Evolutionary conservation across 371 early-diverging fungal species (phyloP).

Genomic region (Fennellomyces sp.): DNA sequence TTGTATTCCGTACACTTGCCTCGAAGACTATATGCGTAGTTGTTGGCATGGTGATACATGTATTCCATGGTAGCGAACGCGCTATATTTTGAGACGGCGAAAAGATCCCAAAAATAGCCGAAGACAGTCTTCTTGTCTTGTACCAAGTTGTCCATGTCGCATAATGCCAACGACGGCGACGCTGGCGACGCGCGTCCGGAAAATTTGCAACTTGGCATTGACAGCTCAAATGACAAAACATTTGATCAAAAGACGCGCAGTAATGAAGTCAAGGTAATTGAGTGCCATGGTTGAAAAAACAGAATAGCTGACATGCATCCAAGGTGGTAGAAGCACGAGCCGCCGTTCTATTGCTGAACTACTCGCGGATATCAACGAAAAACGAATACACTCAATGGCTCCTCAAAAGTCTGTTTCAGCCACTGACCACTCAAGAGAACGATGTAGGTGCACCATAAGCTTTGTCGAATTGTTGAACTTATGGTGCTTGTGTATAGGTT

Average conservation of each 20-base stretch:
- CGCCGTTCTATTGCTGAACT: constrained; percentile 42
- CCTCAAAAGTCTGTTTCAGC: constrained; percentile 44
- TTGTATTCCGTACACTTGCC: too few species aligned
- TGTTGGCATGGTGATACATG: too few species aligned
- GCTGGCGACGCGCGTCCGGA: constrained; percentile 1
- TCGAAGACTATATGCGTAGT: too few species aligned
- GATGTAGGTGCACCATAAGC: constrained; percentile 24
- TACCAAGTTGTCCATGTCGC: constrained; percentile 4
- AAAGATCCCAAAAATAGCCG: too few species aligned
- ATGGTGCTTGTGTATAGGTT: constrained; percentile 9
- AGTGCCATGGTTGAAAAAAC: too few species aligned
- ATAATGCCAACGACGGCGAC: neutral
- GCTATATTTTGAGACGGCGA: too few species aligned
- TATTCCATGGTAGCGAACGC: too few species aligned
- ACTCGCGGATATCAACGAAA: constrained; percentile 36
- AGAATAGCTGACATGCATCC: too few species aligned
- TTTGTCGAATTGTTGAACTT: neutral
- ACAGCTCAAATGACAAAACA: neutral
- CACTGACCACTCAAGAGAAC: constrained; percentile 28
- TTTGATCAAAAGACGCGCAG: neutral
- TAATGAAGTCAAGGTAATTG: constrained; percentile 9
- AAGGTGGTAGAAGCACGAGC: constrained; percentile 47
- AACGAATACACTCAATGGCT: constrained; percentile 55
- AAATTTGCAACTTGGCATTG: neutral
- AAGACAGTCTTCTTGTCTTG: too few species aligned